Base-by-base conservation (phyloP, 352 stramenopile species). In the Phytophthora citricola region DNA sequence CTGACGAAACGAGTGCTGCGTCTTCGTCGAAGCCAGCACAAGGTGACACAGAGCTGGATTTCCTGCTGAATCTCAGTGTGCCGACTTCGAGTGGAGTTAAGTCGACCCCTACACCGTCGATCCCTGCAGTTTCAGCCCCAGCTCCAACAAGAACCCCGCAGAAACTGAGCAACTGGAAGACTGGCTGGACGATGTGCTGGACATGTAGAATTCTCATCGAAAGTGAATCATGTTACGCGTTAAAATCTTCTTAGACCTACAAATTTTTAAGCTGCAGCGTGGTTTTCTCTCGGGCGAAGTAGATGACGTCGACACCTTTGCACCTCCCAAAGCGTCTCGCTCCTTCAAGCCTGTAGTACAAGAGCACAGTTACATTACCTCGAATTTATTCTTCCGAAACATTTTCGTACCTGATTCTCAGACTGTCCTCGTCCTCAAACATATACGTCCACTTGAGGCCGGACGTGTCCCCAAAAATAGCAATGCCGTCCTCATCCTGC, bases 251-350 rank as follows among this genome's bases (percentile, higher is more conserved):
- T 43, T 55, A 40, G 46, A 46, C n/a, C 26, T 56, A 63, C 31
- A 39, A 15, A 46, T 40, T 7, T 32, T 58, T 9, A 5, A 59
- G 31, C 50, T 69, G 52, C 15, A 40, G 32, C 36, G 15, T 29
- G n/a, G 44, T 14, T 51, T 69, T 55, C 22, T 41, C 49, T 69
- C 61, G 53, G 45, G 73, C 59, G 47, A 94, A 90, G 73, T 92
- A 94, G 46, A 94, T 92, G 53, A 91, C 81, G 46, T 94, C 86
- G 5, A 94, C 86, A n/a, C 83, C 86, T 45, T 92, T 92, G 69
- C 83, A 94, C 39, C 85, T 66, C 1, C 76, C 83, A 51, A 90
- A 91, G 8, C 81, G 80, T 66, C 86, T 90, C 3, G 81, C 85
- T 3, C 83, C 85, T 66, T 91, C 81, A n/a, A 94, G 47, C 3